A percentile compares a stretch with the other conserved stretches of the same genome.
These are phyloP conservation scores for Ceratobasidium sp. DNA, from an alignment of 1,284 basidiomycete genomes.

Conservation along the genomic window DNA sequence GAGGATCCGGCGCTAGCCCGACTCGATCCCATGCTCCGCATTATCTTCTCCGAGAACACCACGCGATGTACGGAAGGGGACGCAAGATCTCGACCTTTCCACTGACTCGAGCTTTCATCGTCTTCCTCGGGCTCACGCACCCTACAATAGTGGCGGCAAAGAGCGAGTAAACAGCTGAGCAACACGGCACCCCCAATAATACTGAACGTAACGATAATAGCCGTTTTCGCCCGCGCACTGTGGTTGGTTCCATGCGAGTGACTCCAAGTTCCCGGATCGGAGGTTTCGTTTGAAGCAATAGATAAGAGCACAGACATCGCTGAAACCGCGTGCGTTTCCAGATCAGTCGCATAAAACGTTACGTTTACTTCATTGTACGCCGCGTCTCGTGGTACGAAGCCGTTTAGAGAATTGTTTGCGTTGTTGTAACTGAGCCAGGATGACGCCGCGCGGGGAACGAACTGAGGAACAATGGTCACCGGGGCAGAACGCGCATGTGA, in stretches of 20 bases:
- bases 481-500: constrained; percentile 34
- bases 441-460: constrained; percentile 47
- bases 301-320: constrained; percentile 70
- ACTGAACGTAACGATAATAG: constrained; percentile 65
- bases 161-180: constrained; percentile 67
- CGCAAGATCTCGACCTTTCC: constrained; percentile 22
- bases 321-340: constrained; percentile 74
- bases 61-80: background rate
- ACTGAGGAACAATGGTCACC: constrained; percentile 26
- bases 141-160: constrained; percentile 65
- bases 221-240: constrained; percentile 26
- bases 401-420: constrained; percentile 63
- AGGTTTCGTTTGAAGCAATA: constrained; percentile 59
- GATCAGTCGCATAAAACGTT: constrained; percentile 50
- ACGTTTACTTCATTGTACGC: constrained; percentile 52
- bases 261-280: constrained; percentile 53
- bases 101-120: constrained; percentile 34
- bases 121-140: constrained; percentile 45
- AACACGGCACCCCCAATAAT: constrained; percentile 70
- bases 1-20: constrained; percentile 7
- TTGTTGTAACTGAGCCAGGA: constrained; percentile 69
- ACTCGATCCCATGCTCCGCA: constrained; percentile 17
- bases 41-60: constrained; percentile 19
- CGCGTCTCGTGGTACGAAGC: constrained; percentile 51
- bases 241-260: constrained; percentile 63